These are phyloP conservation scores for Mycena haematopus DNA, from an alignment of 768 basidiomycete species.

Conservation along the genomic window DNA sequence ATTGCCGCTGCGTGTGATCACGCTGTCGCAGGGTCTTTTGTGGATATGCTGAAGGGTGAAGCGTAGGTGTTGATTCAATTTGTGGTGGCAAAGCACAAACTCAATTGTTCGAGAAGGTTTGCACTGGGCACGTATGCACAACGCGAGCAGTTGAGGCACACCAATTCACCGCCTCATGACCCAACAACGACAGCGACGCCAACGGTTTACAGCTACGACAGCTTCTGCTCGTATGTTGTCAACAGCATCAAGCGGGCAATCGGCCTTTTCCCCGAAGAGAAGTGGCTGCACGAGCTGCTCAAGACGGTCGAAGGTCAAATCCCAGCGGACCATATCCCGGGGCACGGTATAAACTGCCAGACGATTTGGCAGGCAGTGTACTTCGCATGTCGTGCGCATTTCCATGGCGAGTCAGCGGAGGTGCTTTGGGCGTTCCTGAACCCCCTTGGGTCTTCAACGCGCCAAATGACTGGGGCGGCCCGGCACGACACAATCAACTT, in stretches of 20 bases:
- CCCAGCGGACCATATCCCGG: neutral
- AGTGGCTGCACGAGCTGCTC: too few species aligned
- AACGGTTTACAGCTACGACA: neutral
- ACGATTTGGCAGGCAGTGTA: neutral
- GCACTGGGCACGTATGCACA: neutral
- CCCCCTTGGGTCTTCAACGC: neutral
- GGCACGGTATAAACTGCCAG: neutral
- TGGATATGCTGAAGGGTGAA: constrained; percentile 8
- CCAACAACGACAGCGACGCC: neutral
- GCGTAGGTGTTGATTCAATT: neutral
- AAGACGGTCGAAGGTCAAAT: too few species aligned
- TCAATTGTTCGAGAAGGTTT: neutral
- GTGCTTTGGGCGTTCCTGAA: neutral
- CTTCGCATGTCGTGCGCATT: neutral
- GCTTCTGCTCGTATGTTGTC: neutral
- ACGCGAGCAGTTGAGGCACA: neutral
- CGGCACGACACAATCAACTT: neutral
- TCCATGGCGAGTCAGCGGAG: neutral
- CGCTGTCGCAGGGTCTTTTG: neutral
- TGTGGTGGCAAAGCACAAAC: neutral
- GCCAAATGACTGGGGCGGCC: neutral
- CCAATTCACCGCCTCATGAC: neutral
- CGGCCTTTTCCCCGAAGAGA: neutral
- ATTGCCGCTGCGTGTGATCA: neutral
- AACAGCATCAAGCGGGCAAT: neutral